Percentiles rank a stretch among this genome's conserved stretches.
Evolutionary conservation across 192 early-diverging fungal genomes (phyloP).

Genomic region (Dispira parvispora): DNA sequence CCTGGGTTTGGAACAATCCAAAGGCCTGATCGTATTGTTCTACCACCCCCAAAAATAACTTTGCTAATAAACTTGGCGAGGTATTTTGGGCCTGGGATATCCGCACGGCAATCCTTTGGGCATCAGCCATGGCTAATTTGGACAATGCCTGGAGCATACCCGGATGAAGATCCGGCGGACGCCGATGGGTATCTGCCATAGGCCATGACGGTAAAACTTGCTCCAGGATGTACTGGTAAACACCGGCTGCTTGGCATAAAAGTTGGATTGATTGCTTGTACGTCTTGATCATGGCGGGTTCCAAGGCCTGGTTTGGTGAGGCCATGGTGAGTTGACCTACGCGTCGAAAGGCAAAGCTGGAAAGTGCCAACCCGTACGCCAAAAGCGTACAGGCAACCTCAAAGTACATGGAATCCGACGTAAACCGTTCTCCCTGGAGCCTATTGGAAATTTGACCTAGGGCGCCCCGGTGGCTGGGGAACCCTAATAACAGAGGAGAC

Average conservation of each 20-base stretch:
- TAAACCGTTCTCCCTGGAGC: neutral
- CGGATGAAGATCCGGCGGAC: neutral
- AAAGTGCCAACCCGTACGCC: slow-evolving; percentile 3
- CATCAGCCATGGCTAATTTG: slow-evolving; percentile 6
- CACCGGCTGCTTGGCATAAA: slow-evolving; percentile 6
- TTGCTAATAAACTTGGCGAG: slow-evolving; percentile 4
- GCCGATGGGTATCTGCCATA: neutral
- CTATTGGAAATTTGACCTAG: neutral
- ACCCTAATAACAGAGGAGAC: neutral
- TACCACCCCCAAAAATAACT: slow-evolving; percentile 4
- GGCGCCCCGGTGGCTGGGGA: neutral
- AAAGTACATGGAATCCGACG: neutral
- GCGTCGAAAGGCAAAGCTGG: slow-evolving; percentile 1
- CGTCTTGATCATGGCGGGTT: neutral
- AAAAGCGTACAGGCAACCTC: neutral
- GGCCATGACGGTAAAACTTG: neutral
- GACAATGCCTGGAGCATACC: slow-evolving; percentile 1
- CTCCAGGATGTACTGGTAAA: slow-evolving; percentile 5
- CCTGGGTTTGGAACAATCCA: slow-evolving; percentile 7
- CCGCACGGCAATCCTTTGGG: slow-evolving; percentile 11
- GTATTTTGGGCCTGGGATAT: neutral
- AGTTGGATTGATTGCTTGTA: slow-evolving; percentile 1
- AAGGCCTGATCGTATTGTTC: slow-evolving; percentile 8
- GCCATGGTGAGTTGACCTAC: neutral
- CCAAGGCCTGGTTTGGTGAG: neutral